Conservation (phyloP, 2,329 filamentous ascomycete genomes). For the Hymenotorrendiella dingleyae region DNA sequence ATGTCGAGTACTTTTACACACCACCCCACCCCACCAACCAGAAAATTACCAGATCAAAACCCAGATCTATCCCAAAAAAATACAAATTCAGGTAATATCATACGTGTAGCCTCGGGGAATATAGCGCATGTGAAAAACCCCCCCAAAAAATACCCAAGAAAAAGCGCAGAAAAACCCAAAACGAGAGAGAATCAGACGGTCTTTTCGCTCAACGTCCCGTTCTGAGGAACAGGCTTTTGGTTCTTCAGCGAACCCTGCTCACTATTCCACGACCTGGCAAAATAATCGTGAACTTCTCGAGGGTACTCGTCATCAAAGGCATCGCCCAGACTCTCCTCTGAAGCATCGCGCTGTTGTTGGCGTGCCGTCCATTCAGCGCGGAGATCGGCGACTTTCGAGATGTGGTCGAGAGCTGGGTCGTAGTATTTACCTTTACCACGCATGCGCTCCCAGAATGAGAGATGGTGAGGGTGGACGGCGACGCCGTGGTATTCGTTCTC, state of each 20-base stretch:
- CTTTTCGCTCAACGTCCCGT: too few relatives aligned
- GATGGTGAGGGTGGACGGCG: constrained; percentile 81
- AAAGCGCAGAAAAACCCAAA: too few relatives aligned
- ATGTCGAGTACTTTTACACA: too few relatives aligned
- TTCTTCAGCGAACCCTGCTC: neutral
- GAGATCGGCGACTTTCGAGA: constrained; percentile 81
- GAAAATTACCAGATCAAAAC: too few relatives aligned
- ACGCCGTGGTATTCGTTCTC: constrained; percentile 86
- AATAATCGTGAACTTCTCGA: constrained; percentile 5
- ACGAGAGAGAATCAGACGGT: too few relatives aligned
- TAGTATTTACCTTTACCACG: constrained; percentile 76
- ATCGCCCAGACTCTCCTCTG: constrained; percentile 24
- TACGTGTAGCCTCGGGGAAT: too few relatives aligned
- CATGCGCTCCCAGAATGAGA: constrained; percentile 82
- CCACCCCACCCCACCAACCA: too few relatives aligned
- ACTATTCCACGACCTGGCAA: neutral
- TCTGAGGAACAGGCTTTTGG: neutral
- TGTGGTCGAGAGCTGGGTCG: constrained; percentile 74
- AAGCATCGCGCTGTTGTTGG: constrained; percentile 38
- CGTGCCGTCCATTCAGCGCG: constrained; percentile 54
- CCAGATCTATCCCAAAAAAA: too few relatives aligned
- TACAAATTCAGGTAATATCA: too few relatives aligned
- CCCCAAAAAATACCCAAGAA: too few relatives aligned
- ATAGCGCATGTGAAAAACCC: too few relatives aligned
- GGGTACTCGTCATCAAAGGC: constrained; percentile 11